phyloP scores from a whole-genome alignment of 1,139 yeast genomes.

The Spathaspora sp. region DNA sequence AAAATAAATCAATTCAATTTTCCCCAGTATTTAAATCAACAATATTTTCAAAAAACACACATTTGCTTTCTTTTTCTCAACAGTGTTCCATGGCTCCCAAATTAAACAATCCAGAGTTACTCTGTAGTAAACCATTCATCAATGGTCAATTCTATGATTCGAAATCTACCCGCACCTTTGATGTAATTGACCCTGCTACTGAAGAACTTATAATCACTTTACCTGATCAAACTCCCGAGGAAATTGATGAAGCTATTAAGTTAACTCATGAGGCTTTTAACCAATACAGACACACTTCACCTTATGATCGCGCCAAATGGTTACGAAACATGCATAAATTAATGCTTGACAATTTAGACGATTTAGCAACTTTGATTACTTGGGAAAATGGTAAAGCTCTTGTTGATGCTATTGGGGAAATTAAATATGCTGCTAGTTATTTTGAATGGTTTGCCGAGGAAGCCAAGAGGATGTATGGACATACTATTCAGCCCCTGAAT shows the following conservation, averaged over 20 bases:
- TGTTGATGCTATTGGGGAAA: conserved; percentile 42
- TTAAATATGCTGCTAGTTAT: conserved; percentile 44
- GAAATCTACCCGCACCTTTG: conserved; percentile 52
- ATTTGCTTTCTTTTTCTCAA: background rate
- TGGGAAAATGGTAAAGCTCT: conserved; percentile 47
- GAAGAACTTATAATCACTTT: conserved; percentile 54
- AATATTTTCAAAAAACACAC: background rate
- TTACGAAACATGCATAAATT: conserved; percentile 54
- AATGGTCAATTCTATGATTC: conserved; percentile 71
- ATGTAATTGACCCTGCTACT: conserved; percentile 77
- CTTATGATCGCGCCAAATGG: conserved; percentile 66
- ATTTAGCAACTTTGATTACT: conserved; percentile 41
- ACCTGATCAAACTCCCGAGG: conserved; percentile 56
- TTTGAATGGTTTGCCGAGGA: conserved; percentile 49
- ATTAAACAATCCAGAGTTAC: conserved; percentile 54
- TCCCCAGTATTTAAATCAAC: background rate
- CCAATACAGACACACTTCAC: conserved; percentile 55
- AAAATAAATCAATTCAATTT: background rate
- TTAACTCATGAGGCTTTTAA: conserved; percentile 62
- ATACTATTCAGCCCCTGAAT: conserved; percentile 42
- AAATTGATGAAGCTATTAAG: conserved; percentile 59
- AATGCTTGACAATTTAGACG: conserved; percentile 42
- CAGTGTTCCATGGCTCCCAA: conserved; percentile 11
- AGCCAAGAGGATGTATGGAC: conserved; percentile 41
- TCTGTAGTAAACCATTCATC: conserved; percentile 59